These are phyloP conservation scores for Russula emetica DNA, from an alignment of 768 basidiomycete genomes.

Conservation along the genomic window DNA sequence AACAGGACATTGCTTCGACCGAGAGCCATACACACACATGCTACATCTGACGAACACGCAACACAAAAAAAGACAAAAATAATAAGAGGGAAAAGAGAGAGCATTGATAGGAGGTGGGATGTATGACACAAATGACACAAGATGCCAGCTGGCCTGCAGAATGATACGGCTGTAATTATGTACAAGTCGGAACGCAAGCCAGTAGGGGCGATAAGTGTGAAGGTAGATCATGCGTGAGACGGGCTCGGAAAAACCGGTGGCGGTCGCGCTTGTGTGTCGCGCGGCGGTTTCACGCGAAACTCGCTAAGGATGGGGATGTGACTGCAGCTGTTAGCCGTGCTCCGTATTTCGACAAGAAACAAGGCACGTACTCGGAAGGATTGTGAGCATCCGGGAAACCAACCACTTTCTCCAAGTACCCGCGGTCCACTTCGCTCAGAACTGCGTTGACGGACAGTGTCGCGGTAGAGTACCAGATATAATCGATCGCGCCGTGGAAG, in stretches of 20 bases:
- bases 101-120: conserved; percentile 26
- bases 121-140: conserved; percentile 24
- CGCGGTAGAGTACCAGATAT: conserved; percentile 83
- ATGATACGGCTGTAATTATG: conserved; percentile 20
- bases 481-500: conserved; percentile 85
- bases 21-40: conserved; percentile 42
- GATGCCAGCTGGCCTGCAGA: conserved; percentile 9
- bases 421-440: conserved; percentile 81
- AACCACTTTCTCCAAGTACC: conserved; percentile 84
- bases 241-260: conserved; percentile 40
- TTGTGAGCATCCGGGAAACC: conserved; percentile 97
- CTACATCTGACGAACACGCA: conserved; percentile 36
- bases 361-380: conserved; percentile 78
- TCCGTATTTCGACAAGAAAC: conserved; percentile 22
- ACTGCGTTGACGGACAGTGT: conserved; percentile 75
- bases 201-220: conserved; percentile 13
- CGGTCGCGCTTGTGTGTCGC: conserved; percentile 41
- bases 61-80: conserved; percentile 23
- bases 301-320: conserved; percentile 69
- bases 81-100: conserved; percentile 21
- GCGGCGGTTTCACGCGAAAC: conserved; percentile 75
- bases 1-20: conserved; percentile 33
- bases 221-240: conserved; percentile 35
- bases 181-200: conserved; percentile 16
- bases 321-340: conserved; percentile 38